These are phyloP conservation scores for Limtongozyma cylindracea DNA, from an alignment of 805 yeast species.

Conservation along the genomic window DNA sequence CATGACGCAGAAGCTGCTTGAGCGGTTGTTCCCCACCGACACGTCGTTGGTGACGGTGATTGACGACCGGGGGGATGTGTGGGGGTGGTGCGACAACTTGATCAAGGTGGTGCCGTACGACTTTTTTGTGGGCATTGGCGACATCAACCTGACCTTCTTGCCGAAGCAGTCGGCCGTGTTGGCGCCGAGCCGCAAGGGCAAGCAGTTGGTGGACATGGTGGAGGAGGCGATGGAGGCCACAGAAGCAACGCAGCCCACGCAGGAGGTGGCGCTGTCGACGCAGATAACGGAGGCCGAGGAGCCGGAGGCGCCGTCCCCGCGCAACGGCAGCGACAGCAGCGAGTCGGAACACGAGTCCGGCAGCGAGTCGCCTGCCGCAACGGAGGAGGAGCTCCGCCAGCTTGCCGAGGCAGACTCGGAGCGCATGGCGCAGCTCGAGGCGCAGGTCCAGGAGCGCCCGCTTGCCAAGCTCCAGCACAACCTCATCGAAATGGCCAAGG, in stretches of 20 bases:
- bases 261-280: not conserved
- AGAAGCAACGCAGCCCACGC: not conserved
- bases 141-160: slow-evolving; percentile 76
- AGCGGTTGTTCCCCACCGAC: slow-evolving; percentile 81
- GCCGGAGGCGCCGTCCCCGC: not conserved
- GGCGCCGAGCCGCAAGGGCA: slow-evolving; percentile 35
- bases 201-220: slow-evolving; percentile 7
- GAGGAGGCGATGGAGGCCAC: too few relatives aligned
- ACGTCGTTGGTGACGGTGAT: slow-evolving; percentile 91
- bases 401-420: slow-evolving; percentile 32
- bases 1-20: slow-evolving; percentile 66
- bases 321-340: not conserved
- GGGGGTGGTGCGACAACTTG: slow-evolving; percentile 90
- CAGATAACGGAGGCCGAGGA: slow-evolving; percentile 1
- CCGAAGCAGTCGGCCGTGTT: slow-evolving; percentile 47
- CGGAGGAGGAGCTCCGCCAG: slow-evolving; percentile 18
- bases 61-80: slow-evolving; percentile 95
- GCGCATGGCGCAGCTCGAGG: slow-evolving; percentile 47
- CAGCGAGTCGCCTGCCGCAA: slow-evolving; percentile 17
- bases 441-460: slow-evolving; percentile 64
- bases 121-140: slow-evolving; percentile 93
- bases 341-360: not conserved
- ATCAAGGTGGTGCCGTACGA: slow-evolving; percentile 88
- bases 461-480: slow-evolving; percentile 61
- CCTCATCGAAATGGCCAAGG: slow-evolving; percentile 21